Evolutionary conservation across 2,329 filamentous ascomycete genomes (phyloP), one percentile per base, ranked within the genome.

Genomic region (Scorias spongiosa): DNA sequence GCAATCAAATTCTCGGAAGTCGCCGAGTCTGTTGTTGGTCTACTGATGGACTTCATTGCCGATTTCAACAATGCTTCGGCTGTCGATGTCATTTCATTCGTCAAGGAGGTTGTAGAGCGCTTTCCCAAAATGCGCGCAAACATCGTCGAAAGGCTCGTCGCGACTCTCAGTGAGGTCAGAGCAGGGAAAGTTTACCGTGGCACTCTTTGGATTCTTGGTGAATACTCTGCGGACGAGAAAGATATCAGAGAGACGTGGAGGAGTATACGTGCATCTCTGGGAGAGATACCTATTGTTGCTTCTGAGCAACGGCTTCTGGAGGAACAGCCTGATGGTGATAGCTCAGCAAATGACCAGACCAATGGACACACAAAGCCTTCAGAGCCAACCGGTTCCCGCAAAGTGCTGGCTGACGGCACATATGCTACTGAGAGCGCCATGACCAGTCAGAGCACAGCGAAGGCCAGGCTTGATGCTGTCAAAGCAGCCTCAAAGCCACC

Each of bases 1-100:
- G 91, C 91, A 55, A 96, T 98, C 72, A 95, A 93, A 61, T 96
- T 96, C 69, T 96, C 91, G 10, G 89, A 98, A 65, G 89, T 98
- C 49, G 91, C 91, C 20, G 84, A 89, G 39, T 96, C 86, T 59
- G 91, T 98, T 12, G 91, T 98, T 44, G 91, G 91, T 51, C 76
- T 95, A 39, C 75, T 98, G 43, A 98, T 98, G 91, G 91, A 98
- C 65, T 96, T 96, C 61, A 95, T 98, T 57, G 86, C 84, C 42
- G 91, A 98, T 63, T 95, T 96, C 63, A 96, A 93, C 70, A 95
- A 93, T 59, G 83, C 84, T 39, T 94, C 89, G 1, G 91, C 91
- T 1, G 85, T 98, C 28, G 91, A 98, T 63, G 89, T 98, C 43
- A 96, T 98, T 59, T 88, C 86, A 44, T 98, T 98, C 59, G 88